These are phyloP conservation scores for Cercospora sp. DNA, from an alignment of 2,329 filamentous ascomycete genomes.

Conservation along the genomic window DNA sequence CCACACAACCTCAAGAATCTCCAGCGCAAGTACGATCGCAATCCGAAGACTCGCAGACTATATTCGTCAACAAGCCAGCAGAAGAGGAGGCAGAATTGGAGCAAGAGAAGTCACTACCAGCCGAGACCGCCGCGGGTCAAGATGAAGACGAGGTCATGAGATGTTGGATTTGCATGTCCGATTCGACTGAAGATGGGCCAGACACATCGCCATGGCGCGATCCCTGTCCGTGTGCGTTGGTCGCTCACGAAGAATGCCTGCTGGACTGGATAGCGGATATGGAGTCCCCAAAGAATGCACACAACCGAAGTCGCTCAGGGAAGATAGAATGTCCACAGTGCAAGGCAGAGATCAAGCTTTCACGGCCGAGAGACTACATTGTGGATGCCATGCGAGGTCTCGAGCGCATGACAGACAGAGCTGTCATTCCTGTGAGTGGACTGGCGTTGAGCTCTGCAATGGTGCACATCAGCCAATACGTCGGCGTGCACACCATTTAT, in stretches of 20 bases:
- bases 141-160: constrained; percentile 48
- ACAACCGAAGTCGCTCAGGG: constrained; percentile 48
- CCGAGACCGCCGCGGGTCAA: constrained; percentile 23
- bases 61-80: constrained; percentile 44
- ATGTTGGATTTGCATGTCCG: constrained; percentile 70
- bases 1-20: constrained; percentile 17
- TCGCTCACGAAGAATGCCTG: constrained; percentile 86
- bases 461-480: constrained; percentile 35
- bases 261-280: constrained; percentile 92
- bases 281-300: constrained; percentile 61
- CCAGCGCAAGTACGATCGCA: constrained; percentile 35
- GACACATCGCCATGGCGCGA: constrained; percentile 72
- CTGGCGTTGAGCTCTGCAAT: constrained; percentile 47
- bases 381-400: constrained; percentile 65
- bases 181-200: constrained; percentile 64
- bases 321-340: constrained; percentile 85
- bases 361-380: constrained; percentile 70
- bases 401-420: constrained; percentile 56
- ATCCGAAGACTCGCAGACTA: constrained; percentile 50
- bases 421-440: constrained; percentile 66
- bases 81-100: constrained; percentile 17
- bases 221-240: constrained; percentile 86
- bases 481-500: constrained; percentile 64
- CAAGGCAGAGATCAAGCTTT: constrained; percentile 75
- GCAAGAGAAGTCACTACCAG: constrained; percentile 10